Base-by-base conservation (phyloP, 1,284 basidiomycete species). In the Malassezia sympodialis region DNA sequence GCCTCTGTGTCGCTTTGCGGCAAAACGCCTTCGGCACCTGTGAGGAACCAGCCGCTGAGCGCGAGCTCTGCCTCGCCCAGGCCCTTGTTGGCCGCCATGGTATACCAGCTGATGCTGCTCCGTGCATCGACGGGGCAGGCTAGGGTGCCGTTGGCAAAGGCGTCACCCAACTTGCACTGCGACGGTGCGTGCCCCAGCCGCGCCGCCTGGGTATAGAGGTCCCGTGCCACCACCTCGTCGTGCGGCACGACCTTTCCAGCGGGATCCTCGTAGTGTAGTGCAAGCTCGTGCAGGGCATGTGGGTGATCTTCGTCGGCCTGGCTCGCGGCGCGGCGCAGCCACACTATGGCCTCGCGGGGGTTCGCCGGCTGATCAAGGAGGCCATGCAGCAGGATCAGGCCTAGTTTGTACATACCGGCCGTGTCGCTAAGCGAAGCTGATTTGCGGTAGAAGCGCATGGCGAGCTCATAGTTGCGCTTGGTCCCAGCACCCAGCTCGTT, bases 401-500 rank as follows among this genome's bases (percentile, higher is more conserved):
- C 91, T 14, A 98, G 82, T 77, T 98, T 98, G 80, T 96, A 98
- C 94, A 98, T 98, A 2, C 91, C 94, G 37, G 93, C 85, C 0
- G 91, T 96, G 75, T 98, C 94, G 30, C 91, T 91, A 28, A 98
- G 78, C 0, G 90, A 90, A 2, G 90, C 90, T 1, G 94, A 88
- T 77, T 98, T 96, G 59, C 91, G 84, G 77, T 96, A 98, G 76
- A 99, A 96, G 14, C 91, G 84, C 40, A 91, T 84, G 3, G 93
- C 93, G 31, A 91, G 82, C 27, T 84, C 80, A 2, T 85, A 84
- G 69, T 98, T 93, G 57, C 85, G 82, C 62, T 86, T 81, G 1
- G 94, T 98, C n/a, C 94, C 94, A 1, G 90, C 91, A n/a, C 94
- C 94, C 55, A 98, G 88, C 76, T 98, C 94, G 77, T 96, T 96